Evolutionary conservation across 1,284 basidiomycete species (phyloP).

Genomic region (Singerocomus rubriflavus): DNA sequence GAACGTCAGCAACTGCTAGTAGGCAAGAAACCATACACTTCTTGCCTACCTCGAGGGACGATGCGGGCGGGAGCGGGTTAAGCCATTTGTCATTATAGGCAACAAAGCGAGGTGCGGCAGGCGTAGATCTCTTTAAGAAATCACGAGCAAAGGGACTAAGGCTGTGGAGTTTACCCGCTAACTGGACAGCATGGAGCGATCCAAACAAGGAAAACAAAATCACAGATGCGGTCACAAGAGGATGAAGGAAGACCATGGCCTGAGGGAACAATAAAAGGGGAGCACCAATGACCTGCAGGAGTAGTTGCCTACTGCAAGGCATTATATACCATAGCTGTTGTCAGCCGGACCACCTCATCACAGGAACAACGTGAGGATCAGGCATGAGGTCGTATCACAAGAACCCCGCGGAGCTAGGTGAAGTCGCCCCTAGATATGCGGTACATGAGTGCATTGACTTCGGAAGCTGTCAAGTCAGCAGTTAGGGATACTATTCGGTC

Average conservation of each 20-base stretch:
- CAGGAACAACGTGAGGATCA: slow-evolving; percentile 7
- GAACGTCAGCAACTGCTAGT: not conserved
- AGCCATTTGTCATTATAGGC: slow-evolving; percentile 43
- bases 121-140: slow-evolving; percentile 36
- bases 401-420: not conserved
- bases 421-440: too few relatives aligned
- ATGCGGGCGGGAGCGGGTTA: slow-evolving; percentile 38
- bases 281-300: not conserved
- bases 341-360: too few relatives aligned
- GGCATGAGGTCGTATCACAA: slow-evolving; percentile 4
- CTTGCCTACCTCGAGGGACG: slow-evolving; percentile 36
- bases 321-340: slow-evolving; percentile 23
- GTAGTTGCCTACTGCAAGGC: not conserved
- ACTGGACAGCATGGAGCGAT: slow-evolving; percentile 13
- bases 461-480: too few relatives aligned
- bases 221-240: slow-evolving; percentile 3
- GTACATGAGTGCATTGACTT: too few relatives aligned
- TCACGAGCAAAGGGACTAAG: slow-evolving; percentile 33
- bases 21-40: too few relatives aligned
- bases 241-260: slow-evolving; percentile 20
- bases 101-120: slow-evolving; percentile 39
- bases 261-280: not conserved
- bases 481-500: too few relatives aligned
- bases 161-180: slow-evolving; percentile 15
- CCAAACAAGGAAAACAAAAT: slow-evolving; percentile 12